These are phyloP conservation scores for Saccharomyces hybrid DNA, from an alignment of 1,139 yeast species.

Conservation along the genomic window DNA sequence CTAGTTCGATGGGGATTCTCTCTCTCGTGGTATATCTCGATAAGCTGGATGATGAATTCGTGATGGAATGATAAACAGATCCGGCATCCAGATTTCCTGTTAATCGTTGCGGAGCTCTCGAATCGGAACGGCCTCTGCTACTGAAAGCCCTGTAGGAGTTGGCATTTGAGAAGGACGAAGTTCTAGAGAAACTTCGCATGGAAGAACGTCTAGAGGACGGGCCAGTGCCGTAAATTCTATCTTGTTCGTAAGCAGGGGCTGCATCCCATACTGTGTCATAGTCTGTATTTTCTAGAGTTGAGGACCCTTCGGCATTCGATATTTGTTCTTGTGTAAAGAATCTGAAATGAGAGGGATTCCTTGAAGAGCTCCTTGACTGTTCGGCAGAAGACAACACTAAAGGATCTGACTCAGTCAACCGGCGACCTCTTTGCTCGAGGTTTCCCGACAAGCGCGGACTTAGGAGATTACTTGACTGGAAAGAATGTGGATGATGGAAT, in stretches of 20 bases:
- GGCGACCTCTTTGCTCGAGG: not conserved
- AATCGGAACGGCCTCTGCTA: constrained; percentile 1
- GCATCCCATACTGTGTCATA: constrained; percentile 66
- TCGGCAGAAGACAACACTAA: constrained; percentile 10
- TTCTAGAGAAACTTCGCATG: constrained; percentile 15
- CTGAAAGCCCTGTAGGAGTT: constrained; percentile 3
- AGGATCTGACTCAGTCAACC: constrained; percentile 12
- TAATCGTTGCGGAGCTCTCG: not conserved
- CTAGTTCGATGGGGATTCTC: constrained; percentile 35
- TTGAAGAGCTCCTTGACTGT: constrained; percentile 25
- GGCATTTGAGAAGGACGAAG: constrained; percentile 7
- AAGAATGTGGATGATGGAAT: constrained; percentile 57
- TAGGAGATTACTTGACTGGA: constrained; percentile 29
- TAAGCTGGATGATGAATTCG: constrained; percentile 32
- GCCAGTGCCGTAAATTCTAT: constrained; percentile 31
- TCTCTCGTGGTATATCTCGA: constrained; percentile 39
- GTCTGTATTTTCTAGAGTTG: constrained; percentile 58
- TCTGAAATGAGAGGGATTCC: constrained; percentile 42
- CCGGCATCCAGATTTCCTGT: not conserved
- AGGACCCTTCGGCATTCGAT: constrained; percentile 74
- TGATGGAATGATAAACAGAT: constrained; percentile 14
- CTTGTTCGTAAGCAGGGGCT: constrained; percentile 40
- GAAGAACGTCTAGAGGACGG: constrained; percentile 28
- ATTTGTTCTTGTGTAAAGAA: constrained; percentile 81
- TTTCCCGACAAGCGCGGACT: constrained; percentile 14